Evolutionary conservation across 2,329 filamentous ascomycete species (phyloP).

Genomic region (Fusarium succisae): DNA sequence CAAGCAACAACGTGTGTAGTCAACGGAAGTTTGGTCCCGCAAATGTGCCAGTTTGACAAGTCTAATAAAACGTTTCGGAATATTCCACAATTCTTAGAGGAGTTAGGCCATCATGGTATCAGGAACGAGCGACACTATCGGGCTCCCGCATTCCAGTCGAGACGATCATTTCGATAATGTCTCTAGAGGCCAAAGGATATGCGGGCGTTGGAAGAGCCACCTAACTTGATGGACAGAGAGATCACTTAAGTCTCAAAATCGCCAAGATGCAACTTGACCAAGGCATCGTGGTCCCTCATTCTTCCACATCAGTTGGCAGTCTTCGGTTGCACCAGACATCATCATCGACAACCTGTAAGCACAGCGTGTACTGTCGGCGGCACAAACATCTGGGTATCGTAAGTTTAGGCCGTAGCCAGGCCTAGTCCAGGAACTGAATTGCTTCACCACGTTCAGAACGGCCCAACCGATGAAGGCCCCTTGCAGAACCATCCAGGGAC

Average conservation of each 20-base stretch:
- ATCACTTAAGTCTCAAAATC: neutral
- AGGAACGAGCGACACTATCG: neutral
- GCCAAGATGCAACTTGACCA: neutral
- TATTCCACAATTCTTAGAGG: neutral
- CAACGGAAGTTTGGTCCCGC: conserved; percentile 57
- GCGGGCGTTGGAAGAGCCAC: neutral
- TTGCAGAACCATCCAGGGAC: neutral
- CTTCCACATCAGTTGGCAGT: neutral
- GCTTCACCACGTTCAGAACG: conserved; percentile 13
- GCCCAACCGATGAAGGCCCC: conserved; percentile 48
- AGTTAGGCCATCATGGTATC: neutral
- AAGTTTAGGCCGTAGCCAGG: conserved; percentile 52
- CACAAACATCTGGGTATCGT: neutral
- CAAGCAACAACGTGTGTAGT: neutral
- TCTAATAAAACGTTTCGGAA: neutral
- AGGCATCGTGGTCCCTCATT: neutral
- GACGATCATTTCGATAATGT: neutral
- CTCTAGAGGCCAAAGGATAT: neutral
- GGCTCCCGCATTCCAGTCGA: conserved; percentile 10
- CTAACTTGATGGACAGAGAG: neutral
- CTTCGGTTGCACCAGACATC: neutral
- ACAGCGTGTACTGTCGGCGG: neutral
- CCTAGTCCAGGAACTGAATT: conserved; percentile 9
- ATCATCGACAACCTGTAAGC: neutral
- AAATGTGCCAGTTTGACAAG: neutral